These are phyloP conservation scores for Rhytidiadelphus loreus DNA, from an alignment of 225 moss, liverwort and hornwort genomes.

Conservation along the genomic window DNA sequence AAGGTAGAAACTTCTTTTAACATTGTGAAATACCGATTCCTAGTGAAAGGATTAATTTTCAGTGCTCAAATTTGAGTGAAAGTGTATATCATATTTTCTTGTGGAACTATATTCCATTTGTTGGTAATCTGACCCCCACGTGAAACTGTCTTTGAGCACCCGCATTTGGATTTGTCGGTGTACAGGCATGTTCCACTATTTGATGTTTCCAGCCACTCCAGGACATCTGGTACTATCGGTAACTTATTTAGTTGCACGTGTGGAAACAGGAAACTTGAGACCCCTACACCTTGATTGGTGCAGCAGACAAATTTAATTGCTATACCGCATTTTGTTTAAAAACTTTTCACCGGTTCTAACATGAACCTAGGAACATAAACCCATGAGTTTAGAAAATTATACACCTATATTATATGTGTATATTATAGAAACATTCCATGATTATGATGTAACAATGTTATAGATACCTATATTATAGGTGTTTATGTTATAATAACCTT, in stretches of 20 bases:
- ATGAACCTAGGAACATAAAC: too few species aligned
- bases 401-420: too few species aligned
- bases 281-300: neutral
- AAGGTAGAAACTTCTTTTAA: neutral
- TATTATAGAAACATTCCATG: too few species aligned
- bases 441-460: too few species aligned
- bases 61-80: neutral
- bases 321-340: too few species aligned
- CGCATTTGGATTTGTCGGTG: neutral
- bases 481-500: too few species aligned
- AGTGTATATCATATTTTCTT: neutral
- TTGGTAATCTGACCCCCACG: neutral
- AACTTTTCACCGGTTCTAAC: too few species aligned
- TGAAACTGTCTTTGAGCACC: neutral
- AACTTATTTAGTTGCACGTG: neutral
- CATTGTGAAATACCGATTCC: neutral
- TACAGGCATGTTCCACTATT: neutral
- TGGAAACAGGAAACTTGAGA: too few species aligned
- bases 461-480: too few species aligned
- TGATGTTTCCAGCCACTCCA: neutral
- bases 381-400: too few species aligned
- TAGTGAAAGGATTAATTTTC: neutral
- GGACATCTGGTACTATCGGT: too few species aligned
- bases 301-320: too few species aligned
- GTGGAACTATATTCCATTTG: neutral